phyloP scores from a whole-genome alignment of 495 filamentous ascomycete species.

The Tuber calosporum region DNA sequence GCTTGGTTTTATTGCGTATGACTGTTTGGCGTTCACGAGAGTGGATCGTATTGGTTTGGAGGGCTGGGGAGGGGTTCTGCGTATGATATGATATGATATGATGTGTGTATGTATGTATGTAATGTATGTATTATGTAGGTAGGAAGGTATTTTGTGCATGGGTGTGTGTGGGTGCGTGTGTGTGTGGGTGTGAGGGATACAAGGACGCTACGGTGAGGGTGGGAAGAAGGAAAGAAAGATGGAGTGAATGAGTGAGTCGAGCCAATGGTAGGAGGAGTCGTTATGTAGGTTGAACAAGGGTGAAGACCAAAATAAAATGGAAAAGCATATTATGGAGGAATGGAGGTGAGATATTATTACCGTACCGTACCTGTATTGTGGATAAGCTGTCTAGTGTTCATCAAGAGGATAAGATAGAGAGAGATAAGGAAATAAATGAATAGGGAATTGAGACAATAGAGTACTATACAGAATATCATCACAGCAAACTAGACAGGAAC shows the following conservation, averaged over 20 bases:
- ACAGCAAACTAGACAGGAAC: not conserved
- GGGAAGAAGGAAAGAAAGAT: not conserved
- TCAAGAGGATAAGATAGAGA: not conserved
- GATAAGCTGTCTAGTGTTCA: too few species aligned
- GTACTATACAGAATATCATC: not conserved
- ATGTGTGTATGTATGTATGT: not conserved
- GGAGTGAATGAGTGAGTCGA: not conserved
- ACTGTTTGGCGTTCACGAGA: not conserved
- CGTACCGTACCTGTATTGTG: not conserved
- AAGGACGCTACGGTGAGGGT: not conserved
- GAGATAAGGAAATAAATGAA: not conserved
- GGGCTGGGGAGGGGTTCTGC: too few species aligned
- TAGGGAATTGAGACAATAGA: not conserved
- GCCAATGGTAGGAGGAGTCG: not conserved
- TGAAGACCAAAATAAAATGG: not conserved
- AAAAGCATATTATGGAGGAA: not conserved
- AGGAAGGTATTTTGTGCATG: slow-evolving; percentile 1
- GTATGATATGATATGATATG: not conserved
- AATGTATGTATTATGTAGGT: not conserved
- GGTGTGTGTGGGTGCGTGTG: not conserved
- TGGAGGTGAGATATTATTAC: not conserved
- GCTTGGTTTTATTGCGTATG: slow-evolving; percentile 2
- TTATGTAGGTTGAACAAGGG: not conserved
- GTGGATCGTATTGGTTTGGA: slow-evolving; percentile 3
- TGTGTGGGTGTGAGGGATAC: not conserved